Base-by-base conservation (phyloP, 1,284 basidiomycete species). In the Trichosporon faecale region DNA sequence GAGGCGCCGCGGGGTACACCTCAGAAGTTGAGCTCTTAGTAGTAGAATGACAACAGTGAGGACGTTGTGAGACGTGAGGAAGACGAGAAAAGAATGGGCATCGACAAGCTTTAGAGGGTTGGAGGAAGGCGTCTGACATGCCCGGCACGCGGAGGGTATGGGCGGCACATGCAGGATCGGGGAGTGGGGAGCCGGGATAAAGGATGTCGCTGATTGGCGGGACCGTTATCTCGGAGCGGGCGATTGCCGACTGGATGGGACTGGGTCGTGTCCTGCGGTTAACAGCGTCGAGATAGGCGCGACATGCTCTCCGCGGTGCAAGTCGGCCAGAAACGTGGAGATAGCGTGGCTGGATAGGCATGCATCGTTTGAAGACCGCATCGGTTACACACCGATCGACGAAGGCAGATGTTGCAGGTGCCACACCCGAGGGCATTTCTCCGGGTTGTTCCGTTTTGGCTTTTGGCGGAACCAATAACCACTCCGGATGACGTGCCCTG, bases 381-480 rank as follows among this genome's bases (percentile, higher is more conserved):
- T 33, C 57, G 57, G 57, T 57, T 57, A 57, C 52, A 57, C 52
- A 57, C 57, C 57, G 57, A 61, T 61, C 57, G 57, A 29, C 33
- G 14, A 16, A 12, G 5, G 27, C 9, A n/a, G 16, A n/a, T n/a
- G n/a, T n/a, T n/a, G n/a, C n/a, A n/a, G 35, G 35, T 61, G 57
- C 57, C 57, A 61, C 57, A 61, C 57, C 29, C 57, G 57, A 18
- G 18, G 57, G 57, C 29, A 61, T 31, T 61, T 61, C 57, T 61
- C 57, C 57, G 57, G 57, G 57, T 61, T 61, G 57, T 61, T 61
- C 57, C 57, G 57, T 33, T 61, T 31, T 61, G 57, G 57, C 57
- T 61, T 61, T 31, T 29, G 29, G 57, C 57, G 57, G 57, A n/a
- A 61, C 57, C 57, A 61, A 61, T 61, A 61, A 61, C 57, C 57